Conservation (phyloP, 257 asterid genomes). For the Thymus quinquecostatus region DNA sequence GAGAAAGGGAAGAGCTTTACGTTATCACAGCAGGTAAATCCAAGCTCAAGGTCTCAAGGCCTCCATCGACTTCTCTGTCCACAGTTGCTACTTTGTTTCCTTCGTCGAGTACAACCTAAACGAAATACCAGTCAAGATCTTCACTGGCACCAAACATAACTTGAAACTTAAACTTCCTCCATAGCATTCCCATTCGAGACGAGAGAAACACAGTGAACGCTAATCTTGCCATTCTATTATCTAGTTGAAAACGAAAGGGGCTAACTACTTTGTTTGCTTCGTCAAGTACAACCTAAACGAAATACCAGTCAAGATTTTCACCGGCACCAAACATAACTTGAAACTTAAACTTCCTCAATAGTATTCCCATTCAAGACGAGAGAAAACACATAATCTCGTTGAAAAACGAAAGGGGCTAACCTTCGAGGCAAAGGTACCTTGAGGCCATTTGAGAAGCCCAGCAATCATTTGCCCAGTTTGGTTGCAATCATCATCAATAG, state of each 20-base stretch:
- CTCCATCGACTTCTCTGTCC: conserved; percentile 99
- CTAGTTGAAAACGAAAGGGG: not conserved
- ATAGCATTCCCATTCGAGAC: not conserved
- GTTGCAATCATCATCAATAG: conserved; percentile 87
- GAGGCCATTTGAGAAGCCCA: conserved; percentile 97
- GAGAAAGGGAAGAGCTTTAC: conserved; percentile 44
- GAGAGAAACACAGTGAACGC: not conserved
- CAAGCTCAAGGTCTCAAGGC: conserved; percentile 83
- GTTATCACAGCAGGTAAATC: conserved; percentile 96
- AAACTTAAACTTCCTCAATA: not conserved
- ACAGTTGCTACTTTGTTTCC: conserved; percentile 71
- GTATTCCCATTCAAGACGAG: not conserved
- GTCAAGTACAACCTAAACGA: conserved; percentile 72
- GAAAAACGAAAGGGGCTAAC: conserved; percentile 39
- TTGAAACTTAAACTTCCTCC: not conserved
- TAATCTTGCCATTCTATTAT: not conserved
- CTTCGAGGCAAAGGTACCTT: conserved; percentile 96
- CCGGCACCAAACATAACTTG: not conserved
- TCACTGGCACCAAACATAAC: not conserved
- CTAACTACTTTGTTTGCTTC: conserved; percentile 67
- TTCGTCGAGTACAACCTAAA: conserved; percentile 76
- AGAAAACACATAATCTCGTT: not conserved
- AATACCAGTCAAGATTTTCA: not conserved
- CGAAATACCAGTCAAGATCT: not conserved
- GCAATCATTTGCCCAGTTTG: conserved; percentile 97